Evolutionary conservation across 495 filamentous ascomycete species (phyloP), one percentile per base, ranked within the genome.

Genomic region (Hamigera avellanea): DNA sequence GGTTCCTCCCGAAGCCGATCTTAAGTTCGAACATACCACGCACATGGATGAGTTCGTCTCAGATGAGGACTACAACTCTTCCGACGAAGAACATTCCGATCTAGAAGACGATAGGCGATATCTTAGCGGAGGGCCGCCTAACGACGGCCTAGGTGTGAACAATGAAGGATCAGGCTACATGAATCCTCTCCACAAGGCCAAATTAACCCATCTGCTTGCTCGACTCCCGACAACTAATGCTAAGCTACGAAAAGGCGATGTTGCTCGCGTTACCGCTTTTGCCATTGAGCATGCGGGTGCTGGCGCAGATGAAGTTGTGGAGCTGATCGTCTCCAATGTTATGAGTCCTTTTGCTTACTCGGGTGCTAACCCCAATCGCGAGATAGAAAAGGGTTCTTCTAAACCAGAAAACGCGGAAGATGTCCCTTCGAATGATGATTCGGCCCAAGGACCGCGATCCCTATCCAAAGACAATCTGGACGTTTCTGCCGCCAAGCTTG

Each of bases 71-170:
- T 95, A 93, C 53, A 72, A 86, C 50, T 87, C 84, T 0, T 84
- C 78, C 1, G 89, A 94, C 17, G 86, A 94, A 17, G 87, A 93
- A 29, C 78, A 86, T 19, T 84, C 78, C 18, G 84, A 87, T 41
- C 75, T 76, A 16, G 86, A 93, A 53, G 63, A 64, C n/a, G 59
- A 64, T 14, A 71, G 68, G 17, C 67, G 72, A 27, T 72, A 75
- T 2, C 65, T 71, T 34, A 53, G 63, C 23, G 72, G 64, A 19
- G 67, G 60, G 2, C 74, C 75, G 8, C 63, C 64, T 14, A 55
- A 64, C 4, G 73, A 77, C 19, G 59, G 56, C 7, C 18, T 54
- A 0, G 46, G 45, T 14, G 36, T 39, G 12, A 37, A 44, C 14
- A 54, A 56, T 29, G 74, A 83, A 25, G 81, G 78, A 17, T 73